Conservation (phyloP, 306 rosid species). For the Vigna trinervia region DNA sequence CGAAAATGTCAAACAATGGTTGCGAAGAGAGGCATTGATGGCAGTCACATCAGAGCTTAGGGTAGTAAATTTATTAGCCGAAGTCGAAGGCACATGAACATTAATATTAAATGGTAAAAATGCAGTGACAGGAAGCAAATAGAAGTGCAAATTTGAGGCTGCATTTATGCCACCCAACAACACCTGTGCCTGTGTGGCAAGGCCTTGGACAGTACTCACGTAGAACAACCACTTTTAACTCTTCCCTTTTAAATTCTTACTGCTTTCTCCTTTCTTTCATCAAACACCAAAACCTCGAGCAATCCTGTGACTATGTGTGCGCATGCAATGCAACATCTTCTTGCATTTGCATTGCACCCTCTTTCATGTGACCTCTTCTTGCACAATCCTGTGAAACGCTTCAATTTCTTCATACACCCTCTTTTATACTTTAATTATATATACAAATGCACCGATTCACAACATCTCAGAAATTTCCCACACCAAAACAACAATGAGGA, state of each 20-base stretch:
- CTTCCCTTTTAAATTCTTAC: conserved; percentile 48
- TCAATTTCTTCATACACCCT: conserved; percentile 8
- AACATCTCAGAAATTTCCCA: neutral
- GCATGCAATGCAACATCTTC: conserved; percentile 17
- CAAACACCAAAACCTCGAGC: conserved; percentile 46
- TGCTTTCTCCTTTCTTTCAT: conserved; percentile 43
- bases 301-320: conserved; percentile 62
- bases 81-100: conserved; percentile 37
- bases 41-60: conserved; percentile 58
- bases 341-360: neutral
- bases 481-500: conserved; percentile 46
- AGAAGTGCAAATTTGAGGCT: neutral
- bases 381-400: conserved; percentile 45
- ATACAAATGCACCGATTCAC: neutral
- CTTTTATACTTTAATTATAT: neutral
- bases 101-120: conserved; percentile 35
- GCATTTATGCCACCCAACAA: conserved; percentile 53
- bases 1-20: too few relatives aligned
- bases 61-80: conserved; percentile 55
- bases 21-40: conserved; percentile 50
- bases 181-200: conserved; percentile 14
- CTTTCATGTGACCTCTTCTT: conserved; percentile 55
- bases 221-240: conserved; percentile 53
- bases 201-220: conserved; percentile 56
- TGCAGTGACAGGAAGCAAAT: neutral